Evolutionary conservation across 495 filamentous ascomycete genomes (phyloP).

Genomic region (Halenospora varia): DNA sequence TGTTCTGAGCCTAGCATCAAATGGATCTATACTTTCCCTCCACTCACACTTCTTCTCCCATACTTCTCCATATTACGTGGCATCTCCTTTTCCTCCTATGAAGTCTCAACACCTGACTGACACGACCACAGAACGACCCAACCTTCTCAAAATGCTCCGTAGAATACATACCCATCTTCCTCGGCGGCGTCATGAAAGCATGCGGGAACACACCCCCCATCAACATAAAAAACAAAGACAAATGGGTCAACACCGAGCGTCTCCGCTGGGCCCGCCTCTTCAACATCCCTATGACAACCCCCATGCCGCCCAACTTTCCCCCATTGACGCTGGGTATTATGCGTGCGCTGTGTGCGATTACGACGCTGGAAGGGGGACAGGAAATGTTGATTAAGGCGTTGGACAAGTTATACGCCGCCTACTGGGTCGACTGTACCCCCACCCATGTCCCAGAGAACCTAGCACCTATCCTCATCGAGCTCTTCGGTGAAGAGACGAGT

Average conservation of each 20-base stretch:
- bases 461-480: slow-evolving; percentile 35
- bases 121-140: slow-evolving; percentile 50
- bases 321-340: slow-evolving; percentile 48
- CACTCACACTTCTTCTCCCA: too few species aligned
- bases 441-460: slow-evolving; percentile 49
- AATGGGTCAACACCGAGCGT: slow-evolving; percentile 58
- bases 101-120: not conserved
- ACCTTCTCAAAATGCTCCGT: slow-evolving; percentile 56
- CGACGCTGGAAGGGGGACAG: slow-evolving; percentile 35
- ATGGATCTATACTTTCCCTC: too few species aligned
- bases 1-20: too few species aligned
- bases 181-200: slow-evolving; percentile 64
- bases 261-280: slow-evolving; percentile 57
- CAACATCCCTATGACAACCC: slow-evolving; percentile 50
- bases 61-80: too few species aligned
- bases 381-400: slow-evolving; percentile 44
- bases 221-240: slow-evolving; percentile 68
- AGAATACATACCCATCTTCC: slow-evolving; percentile 63
- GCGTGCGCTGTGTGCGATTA: slow-evolving; percentile 41
- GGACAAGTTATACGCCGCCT: slow-evolving; percentile 28
- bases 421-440: slow-evolving; percentile 51
- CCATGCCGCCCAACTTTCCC: slow-evolving; percentile 55
- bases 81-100: not conserved
- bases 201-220: slow-evolving; percentile 62
- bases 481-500: slow-evolving; percentile 47